Conservation (phyloP, 306 rosid species). For the Castanopsis chinensis region DNA sequence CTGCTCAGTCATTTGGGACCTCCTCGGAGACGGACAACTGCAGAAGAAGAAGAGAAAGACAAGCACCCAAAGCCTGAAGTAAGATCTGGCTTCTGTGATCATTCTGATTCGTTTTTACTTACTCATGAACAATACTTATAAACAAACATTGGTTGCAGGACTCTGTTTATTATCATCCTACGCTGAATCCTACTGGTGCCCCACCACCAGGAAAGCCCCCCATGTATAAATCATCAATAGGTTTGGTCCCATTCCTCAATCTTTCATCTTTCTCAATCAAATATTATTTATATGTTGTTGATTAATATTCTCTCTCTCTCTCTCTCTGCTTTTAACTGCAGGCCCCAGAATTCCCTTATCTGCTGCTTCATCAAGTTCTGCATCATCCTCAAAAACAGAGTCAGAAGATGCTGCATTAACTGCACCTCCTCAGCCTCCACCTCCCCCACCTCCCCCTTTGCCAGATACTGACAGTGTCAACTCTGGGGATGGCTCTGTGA, state of each 20-base stretch:
- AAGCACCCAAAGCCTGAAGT: conserved; percentile 94
- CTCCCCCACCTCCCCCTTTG: conserved; percentile 66
- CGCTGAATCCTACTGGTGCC: conserved; percentile 95
- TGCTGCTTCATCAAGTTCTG: conserved; percentile 77
- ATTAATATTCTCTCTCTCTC: conserved; percentile 11
- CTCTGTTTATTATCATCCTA: conserved; percentile 88
- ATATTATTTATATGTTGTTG: conserved; percentile 15
- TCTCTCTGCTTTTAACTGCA: conserved; percentile 35
- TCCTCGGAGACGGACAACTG: conserved; percentile 80
- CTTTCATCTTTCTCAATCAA: conserved; percentile 10
- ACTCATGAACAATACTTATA: background rate
- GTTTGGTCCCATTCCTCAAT: conserved; percentile 41
- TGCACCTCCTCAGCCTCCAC: conserved; percentile 64
- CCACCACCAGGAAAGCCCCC: conserved; percentile 99
- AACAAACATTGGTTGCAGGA: conserved; percentile 44
- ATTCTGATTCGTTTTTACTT: background rate
- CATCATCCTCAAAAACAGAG: conserved; percentile 72
- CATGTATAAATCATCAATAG: conserved; percentile 90
- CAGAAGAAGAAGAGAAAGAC: conserved; percentile 93
- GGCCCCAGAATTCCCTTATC: conserved; percentile 95
- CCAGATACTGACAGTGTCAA: conserved; percentile 44
- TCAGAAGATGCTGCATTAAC: conserved; percentile 58
- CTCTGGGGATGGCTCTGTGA: conserved; percentile 56
- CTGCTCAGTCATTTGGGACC: conserved; percentile 91
- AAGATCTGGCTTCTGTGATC: conserved; percentile 26